Conservation (phyloP, 352 stramenopile species). For the Pythium biforme region DNA sequence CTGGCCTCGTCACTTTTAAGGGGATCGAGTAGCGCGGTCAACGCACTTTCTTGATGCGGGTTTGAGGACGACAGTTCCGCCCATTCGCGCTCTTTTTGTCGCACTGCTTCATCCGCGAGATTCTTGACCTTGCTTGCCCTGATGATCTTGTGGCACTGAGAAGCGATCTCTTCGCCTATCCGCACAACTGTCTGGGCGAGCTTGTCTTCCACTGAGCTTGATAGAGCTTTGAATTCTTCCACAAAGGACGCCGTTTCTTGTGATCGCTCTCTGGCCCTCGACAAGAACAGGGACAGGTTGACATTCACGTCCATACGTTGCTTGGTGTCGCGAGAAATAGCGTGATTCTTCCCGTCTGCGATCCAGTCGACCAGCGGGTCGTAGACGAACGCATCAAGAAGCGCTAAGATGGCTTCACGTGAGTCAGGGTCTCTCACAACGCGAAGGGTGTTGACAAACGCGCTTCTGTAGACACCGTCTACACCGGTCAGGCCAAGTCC, state of each 20-base stretch:
- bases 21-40: background rate
- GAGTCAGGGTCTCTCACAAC: slow-evolving; percentile 60
- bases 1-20: slow-evolving; percentile 20
- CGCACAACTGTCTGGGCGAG: background rate
- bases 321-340: slow-evolving; percentile 32
- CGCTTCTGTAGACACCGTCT: slow-evolving; percentile 67
- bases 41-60: slow-evolving; percentile 1
- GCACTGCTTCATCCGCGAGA: background rate
- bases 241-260: slow-evolving; percentile 59
- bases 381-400: slow-evolving; percentile 88
- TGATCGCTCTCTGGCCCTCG: slow-evolving; percentile 68
- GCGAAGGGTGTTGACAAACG: slow-evolving; percentile 73
- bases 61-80: background rate
- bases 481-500: slow-evolving; percentile 72
- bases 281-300: slow-evolving; percentile 85
- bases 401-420: slow-evolving; percentile 64
- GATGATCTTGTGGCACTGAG: background rate
- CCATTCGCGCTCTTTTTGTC: slow-evolving; percentile 8
- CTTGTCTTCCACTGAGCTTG: background rate
- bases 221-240: slow-evolving; percentile 31
- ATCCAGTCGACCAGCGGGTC: slow-evolving; percentile 82
- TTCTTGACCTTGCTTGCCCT: slow-evolving; percentile 8
- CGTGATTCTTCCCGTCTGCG: slow-evolving; percentile 12
- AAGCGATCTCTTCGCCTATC: slow-evolving; percentile 1
- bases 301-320: slow-evolving; percentile 80